Evolutionary conservation across 2,329 filamentous ascomycete genomes (phyloP).

Genomic region (Alternaria arborescens): DNA sequence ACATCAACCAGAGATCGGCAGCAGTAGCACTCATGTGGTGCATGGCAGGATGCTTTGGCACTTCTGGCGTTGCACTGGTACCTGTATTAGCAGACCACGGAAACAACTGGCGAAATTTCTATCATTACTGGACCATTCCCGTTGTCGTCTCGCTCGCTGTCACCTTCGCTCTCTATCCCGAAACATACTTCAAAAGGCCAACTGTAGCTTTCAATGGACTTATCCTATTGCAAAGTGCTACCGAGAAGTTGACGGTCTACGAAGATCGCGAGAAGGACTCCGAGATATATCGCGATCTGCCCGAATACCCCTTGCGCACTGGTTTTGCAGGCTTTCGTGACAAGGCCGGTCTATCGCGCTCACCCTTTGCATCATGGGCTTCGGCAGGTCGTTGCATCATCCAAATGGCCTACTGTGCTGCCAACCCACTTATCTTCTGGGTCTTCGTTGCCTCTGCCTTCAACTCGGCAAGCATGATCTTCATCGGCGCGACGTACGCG

Average conservation of each 20-base stretch:
- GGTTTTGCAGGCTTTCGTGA: slow-evolving; percentile 21
- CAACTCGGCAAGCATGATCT: slow-evolving; percentile 43
- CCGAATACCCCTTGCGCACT: slow-evolving; percentile 21
- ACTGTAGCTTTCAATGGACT: slow-evolving; percentile 54
- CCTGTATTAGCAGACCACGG: slow-evolving; percentile 39
- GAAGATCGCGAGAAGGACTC: slow-evolving; percentile 43
- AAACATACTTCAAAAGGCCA: slow-evolving; percentile 55
- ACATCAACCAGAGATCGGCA: slow-evolving; percentile 50
- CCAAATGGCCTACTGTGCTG: slow-evolving; percentile 40
- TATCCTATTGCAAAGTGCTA: slow-evolving; percentile 50
- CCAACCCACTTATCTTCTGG: slow-evolving; percentile 47
- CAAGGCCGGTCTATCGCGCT: slow-evolving; percentile 31
- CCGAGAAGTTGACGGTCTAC: slow-evolving; percentile 53
- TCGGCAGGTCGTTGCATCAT: slow-evolving; percentile 34
- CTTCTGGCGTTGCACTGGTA: slow-evolving; percentile 33
- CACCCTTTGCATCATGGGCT: slow-evolving; percentile 37
- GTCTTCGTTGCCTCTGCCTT: slow-evolving; percentile 35
- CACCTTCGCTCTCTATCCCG: slow-evolving; percentile 46
- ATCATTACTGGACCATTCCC: slow-evolving; percentile 42
- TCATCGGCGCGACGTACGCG: slow-evolving; percentile 38
- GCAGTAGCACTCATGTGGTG: slow-evolving; percentile 50
- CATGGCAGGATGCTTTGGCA: slow-evolving; percentile 35
- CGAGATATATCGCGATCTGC: slow-evolving; percentile 36
- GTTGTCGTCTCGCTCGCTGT: slow-evolving; percentile 36
- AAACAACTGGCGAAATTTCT: slow-evolving; percentile 47